Evolutionary conservation across 1,284 basidiomycete species (phyloP), one percentile per base, ranked within the genome.

Genomic region (Boletellus sp.): DNA sequence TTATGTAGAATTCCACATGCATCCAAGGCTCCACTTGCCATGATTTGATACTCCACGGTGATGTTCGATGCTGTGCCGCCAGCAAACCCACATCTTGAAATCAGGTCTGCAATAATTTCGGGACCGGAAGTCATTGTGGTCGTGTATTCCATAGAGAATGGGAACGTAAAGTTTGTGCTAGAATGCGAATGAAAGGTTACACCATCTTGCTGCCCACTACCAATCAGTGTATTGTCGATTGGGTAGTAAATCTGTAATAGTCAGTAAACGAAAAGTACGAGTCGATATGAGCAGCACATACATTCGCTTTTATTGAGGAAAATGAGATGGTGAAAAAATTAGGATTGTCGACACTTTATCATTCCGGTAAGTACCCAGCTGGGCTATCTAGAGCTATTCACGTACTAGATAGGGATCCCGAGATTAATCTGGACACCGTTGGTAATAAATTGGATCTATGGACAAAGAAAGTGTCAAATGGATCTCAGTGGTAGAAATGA

Each of bases 311-410:
- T 57, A 94, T 82, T 46, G 79, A 73, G 47, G 78, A 77, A 65
- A 94, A 81, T 41, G 77, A 73, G 19, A 88, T 85, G 11, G 76
- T 69, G 66, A 94, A 93, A 72, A 84, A 93, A 64, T 94, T 93
- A 26, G 91, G 92, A 62, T 94, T 94, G 56, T 73, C 69, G 48
- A 93, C 87, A 39, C 88, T 92, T 25, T 6, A 56, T 35, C 47
- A 3, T 52, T 35, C 32, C 5, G 21, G 35, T 58, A 17, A 59
- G 45, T 39, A 23, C 19, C 29, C 23, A 11, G 34, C 17, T 17
- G 38, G 55, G 26, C 19, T 8, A 50, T 10, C 48, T 17, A 41
- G 33, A 46, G 43, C 19, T 9, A 21, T 29, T 27, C 11, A 21
- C 83, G 58, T 65, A 86, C 82, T 75, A 73, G 53, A 93, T 83